A percentile compares a stretch with the other conserved stretches of the same genome.
Conservation (phyloP, 2,329 filamentous ascomycete species). For the Pleurostoma richardsiae region DNA sequence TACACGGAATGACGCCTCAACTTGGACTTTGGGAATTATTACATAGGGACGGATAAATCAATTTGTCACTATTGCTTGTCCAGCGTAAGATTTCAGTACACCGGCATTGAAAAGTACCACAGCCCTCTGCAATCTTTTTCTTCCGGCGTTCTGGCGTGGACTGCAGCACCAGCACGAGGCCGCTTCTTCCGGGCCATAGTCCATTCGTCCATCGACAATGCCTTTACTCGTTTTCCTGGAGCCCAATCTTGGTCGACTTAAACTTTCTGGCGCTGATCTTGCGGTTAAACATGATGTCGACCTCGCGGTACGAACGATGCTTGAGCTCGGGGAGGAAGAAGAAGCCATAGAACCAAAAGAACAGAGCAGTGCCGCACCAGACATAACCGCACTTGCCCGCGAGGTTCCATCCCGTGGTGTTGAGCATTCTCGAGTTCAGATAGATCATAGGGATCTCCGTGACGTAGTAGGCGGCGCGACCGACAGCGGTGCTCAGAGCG, state of each 20-base stretch:
- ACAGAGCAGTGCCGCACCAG: slow-evolving; percentile 51
- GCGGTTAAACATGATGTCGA: slow-evolving; percentile 55
- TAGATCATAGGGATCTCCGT: slow-evolving; percentile 64
- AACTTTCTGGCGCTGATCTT: slow-evolving; percentile 47
- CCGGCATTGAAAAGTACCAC: too few relatives aligned
- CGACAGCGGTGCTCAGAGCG: slow-evolving; percentile 60
- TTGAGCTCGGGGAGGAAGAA: slow-evolving; percentile 52
- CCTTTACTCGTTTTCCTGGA: slow-evolving; percentile 57
- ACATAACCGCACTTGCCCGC: slow-evolving; percentile 54
- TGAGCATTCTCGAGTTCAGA: slow-evolving; percentile 56
- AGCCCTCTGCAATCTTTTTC: too few relatives aligned
- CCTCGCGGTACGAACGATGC: slow-evolving; percentile 53
- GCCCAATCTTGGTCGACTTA: slow-evolving; percentile 50
- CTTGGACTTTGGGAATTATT: too few relatives aligned
- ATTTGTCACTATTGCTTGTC: too few relatives aligned
- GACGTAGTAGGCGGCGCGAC: slow-evolving; percentile 59
- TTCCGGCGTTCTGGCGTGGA: too few relatives aligned
- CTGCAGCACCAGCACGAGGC: too few relatives aligned
- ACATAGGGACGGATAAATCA: too few relatives aligned
- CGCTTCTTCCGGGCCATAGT: too few relatives aligned
- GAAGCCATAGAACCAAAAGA: slow-evolving; percentile 47
- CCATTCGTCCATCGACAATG: neutral
- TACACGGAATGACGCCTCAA: too few relatives aligned
- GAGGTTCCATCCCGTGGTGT: slow-evolving; percentile 41
- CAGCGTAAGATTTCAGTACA: too few relatives aligned